These are phyloP conservation scores for Salmacisia buchloeana DNA, from an alignment of 1,284 basidiomycete species.

Conservation along the genomic window DNA sequence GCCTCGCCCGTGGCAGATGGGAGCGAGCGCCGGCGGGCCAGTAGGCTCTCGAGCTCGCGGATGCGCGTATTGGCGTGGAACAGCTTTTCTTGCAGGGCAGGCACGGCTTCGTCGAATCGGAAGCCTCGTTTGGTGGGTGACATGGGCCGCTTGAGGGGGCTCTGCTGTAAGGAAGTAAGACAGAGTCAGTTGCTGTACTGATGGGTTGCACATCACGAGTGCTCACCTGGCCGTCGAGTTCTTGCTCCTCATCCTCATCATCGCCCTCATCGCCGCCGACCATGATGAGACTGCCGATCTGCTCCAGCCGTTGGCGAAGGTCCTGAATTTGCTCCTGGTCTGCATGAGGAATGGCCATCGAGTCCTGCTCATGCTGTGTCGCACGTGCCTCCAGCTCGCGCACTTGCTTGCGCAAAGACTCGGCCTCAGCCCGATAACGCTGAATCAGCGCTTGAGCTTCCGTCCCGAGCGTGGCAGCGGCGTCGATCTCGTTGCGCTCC, in stretches of 20 bases:
- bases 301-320: conserved; percentile 35
- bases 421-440: conserved; percentile 40
- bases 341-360: conserved; percentile 6
- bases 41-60: conserved; percentile 19
- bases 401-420: conserved; percentile 34
- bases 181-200: neutral
- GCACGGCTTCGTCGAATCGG: conserved; percentile 30
- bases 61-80: conserved; percentile 33
- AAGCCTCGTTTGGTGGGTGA: conserved; percentile 31
- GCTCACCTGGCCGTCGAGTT: conserved; percentile 1
- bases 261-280: conserved; percentile 25
- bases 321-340: conserved; percentile 24
- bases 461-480: conserved; percentile 17
- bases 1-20: conserved; percentile 14
- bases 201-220: neutral
- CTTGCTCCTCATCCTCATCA: conserved; percentile 4
- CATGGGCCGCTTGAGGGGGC: conserved; percentile 20
- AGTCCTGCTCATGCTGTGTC: neutral
- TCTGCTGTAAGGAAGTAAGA: neutral
- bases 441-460: conserved; percentile 41
- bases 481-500: conserved; percentile 76
- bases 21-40: conserved; percentile 27
- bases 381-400: conserved; percentile 19
- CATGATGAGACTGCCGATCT: conserved; percentile 37
- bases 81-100: conserved; percentile 40